A percentile compares a stretch with the other conserved stretches of the same genome.
Evolutionary conservation across 2,329 filamentous ascomycete genomes (phyloP).

Genomic region (Aspergillus ochraceus): DNA sequence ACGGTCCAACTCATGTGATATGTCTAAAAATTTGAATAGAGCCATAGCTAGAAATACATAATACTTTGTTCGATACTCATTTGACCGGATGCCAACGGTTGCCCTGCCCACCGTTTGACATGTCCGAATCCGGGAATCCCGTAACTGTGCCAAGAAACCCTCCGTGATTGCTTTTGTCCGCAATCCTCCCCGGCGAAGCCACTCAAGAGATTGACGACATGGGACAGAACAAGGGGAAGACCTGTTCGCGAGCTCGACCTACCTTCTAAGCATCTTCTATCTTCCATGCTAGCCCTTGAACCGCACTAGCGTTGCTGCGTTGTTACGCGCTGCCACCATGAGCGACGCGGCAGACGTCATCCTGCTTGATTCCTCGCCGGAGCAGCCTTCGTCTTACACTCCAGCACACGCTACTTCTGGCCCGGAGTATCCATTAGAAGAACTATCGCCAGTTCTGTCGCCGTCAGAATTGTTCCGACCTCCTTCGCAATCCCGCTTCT

Average conservation of each 20-base stretch:
- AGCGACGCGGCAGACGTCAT: slow-evolving; percentile 36
- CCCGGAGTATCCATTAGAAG: not conserved
- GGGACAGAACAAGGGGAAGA: not conserved
- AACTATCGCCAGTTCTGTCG: slow-evolving; percentile 26
- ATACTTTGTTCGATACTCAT: not conserved
- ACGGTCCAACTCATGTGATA: not conserved
- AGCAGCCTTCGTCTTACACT: slow-evolving; percentile 27
- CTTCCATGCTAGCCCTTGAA: not conserved
- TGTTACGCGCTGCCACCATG: slow-evolving; percentile 34
- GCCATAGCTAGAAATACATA: not conserved
- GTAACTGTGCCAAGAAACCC: slow-evolving; percentile 37
- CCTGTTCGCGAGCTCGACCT: not conserved
- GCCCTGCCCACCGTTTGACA: slow-evolving; percentile 29
- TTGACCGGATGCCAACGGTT: slow-evolving; percentile 26
- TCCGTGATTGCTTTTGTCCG: not conserved
- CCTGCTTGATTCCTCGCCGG: slow-evolving; percentile 44
- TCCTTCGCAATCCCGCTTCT: slow-evolving; percentile 28
- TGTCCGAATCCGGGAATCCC: slow-evolving; percentile 30
- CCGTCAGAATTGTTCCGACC: slow-evolving; percentile 26
- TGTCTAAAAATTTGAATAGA: not conserved
- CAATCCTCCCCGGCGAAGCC: not conserved
- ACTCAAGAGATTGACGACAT: not conserved
- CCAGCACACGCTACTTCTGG: slow-evolving; percentile 29
- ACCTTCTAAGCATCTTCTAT: not conserved
- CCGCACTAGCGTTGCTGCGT: not conserved